Conservation (phyloP, 306 rosid species). For the Sindora glabra region DNA sequence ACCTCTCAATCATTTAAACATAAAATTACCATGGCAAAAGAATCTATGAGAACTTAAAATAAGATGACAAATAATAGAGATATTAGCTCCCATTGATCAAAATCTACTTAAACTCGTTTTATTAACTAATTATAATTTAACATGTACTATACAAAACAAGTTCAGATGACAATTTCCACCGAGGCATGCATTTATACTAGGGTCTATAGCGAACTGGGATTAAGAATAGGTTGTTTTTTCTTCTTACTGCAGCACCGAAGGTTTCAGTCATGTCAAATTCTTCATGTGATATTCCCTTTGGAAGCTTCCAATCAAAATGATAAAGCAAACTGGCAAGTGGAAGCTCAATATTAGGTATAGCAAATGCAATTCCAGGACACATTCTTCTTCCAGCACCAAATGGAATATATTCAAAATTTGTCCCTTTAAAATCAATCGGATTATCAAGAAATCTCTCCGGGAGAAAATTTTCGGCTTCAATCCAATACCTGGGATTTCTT, state of each 20-base stretch:
- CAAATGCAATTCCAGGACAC: neutral
- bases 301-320: neutral
- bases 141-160: no score
- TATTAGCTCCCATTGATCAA: no score
- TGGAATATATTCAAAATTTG: neutral
- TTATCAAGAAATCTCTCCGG: neutral
- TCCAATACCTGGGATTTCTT: constrained; percentile 8
- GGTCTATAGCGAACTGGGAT: neutral
- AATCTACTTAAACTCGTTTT: no score
- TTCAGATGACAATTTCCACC: no score
- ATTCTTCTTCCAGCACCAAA: neutral
- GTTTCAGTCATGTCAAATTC: constrained; percentile 1
- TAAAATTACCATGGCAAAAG: no score
- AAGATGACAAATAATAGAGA: no score
- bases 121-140: no score
- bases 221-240: neutral
- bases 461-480: neutral
- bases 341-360: neutral
- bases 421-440: constrained; percentile 1
- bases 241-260: neutral
- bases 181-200: no score
- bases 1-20: no score
- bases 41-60: no score
- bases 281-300: neutral
- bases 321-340: neutral